A percentile compares a stretch with the other conserved stretches of the same genome.
Conservation (phyloP, 2,329 filamentous ascomycete species). For the Phyllosticta paracitricarpa region DNA sequence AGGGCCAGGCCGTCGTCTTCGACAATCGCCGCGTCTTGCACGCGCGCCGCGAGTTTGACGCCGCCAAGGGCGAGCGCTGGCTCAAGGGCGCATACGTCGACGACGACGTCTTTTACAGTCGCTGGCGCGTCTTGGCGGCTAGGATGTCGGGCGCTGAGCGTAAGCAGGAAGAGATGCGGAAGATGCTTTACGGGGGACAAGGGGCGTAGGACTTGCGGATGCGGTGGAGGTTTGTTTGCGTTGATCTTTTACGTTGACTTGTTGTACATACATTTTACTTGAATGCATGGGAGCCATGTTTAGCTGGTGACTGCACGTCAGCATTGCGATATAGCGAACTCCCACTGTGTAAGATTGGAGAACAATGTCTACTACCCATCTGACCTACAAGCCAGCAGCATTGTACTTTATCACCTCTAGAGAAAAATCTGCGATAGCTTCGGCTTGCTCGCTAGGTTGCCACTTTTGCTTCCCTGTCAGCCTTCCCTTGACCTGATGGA, state of each 20-base stretch:
- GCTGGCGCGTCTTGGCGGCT: constrained; percentile 5
- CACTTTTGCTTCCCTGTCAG: too few relatives aligned
- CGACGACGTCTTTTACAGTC: constrained; percentile 47
- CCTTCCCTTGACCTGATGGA: too few relatives aligned
- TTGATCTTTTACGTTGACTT: background rate
- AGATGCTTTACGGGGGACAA: background rate
- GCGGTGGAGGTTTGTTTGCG: background rate
- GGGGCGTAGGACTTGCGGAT: background rate
- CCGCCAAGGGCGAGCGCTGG: constrained; percentile 59
- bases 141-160: background rate
- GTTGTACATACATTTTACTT: background rate
- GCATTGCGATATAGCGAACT: too few relatives aligned
- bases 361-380: too few relatives aligned
- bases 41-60: constrained; percentile 67
- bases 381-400: too few relatives aligned
- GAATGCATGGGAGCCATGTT: too few relatives aligned
- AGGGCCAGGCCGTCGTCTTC: constrained; percentile 88
- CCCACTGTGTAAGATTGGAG: too few relatives aligned
- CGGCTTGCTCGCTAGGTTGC: too few relatives aligned
- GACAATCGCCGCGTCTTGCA: constrained; percentile 81
- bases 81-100: constrained; percentile 78
- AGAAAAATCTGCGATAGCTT: too few relatives aligned
- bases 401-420: too few relatives aligned
- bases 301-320: too few relatives aligned
- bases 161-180: background rate